Conservation (phyloP, 768 basidiomycete genomes). For the Favolaschia claudopus region DNA sequence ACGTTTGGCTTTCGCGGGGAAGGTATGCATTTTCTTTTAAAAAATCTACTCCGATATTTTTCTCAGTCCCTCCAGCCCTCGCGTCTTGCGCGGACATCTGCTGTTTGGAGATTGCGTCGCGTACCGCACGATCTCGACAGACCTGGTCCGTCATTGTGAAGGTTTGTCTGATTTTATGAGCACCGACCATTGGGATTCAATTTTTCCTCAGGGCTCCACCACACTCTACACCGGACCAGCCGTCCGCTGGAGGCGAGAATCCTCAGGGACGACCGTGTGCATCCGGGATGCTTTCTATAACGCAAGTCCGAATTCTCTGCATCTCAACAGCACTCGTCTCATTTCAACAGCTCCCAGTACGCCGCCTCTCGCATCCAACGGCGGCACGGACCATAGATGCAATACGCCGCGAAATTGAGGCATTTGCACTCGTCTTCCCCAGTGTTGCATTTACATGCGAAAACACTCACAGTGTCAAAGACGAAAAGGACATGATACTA, state of each 20-base stretch:
- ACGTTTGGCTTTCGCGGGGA: constrained; percentile 95
- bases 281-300: constrained; percentile 92
- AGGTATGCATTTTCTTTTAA: constrained; percentile 60
- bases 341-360: constrained; percentile 78
- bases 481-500: constrained; percentile 55
- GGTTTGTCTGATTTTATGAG: constrained; percentile 48
- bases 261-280: constrained; percentile 80
- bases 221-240: constrained; percentile 76
- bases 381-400: constrained; percentile 66
- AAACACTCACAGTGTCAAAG: constrained; percentile 50
- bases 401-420: constrained; percentile 76
- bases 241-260: constrained; percentile 75
- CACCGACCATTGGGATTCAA: no score
- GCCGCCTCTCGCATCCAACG: constrained; percentile 74
- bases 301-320: constrained; percentile 49
- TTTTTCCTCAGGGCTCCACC: constrained; percentile 79
- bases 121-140: constrained; percentile 66
- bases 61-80: constrained; percentile 59
- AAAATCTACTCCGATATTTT: neutral
- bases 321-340: constrained; percentile 13
- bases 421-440: constrained; percentile 77
- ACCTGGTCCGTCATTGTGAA: constrained; percentile 84
- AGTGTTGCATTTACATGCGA: constrained; percentile 74
- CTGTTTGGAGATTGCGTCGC: constrained; percentile 83
- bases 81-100: constrained; percentile 84